Percentiles rank a stretch among this genome's conserved stretches.
phyloP scores from a whole-genome alignment of 768 basidiomycete species.

The Gymnopilus junonius region DNA sequence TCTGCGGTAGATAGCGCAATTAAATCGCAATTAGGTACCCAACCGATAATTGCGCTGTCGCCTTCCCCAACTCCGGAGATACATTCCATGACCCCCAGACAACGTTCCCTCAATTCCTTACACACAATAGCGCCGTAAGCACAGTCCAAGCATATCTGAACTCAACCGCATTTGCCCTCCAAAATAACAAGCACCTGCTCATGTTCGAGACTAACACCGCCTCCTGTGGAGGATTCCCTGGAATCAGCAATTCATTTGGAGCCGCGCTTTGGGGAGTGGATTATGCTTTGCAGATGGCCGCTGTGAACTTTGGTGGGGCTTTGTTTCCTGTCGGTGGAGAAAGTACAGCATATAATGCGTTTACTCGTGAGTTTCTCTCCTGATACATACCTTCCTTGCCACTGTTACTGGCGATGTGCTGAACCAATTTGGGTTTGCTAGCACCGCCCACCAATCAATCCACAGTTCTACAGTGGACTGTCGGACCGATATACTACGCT shows the following conservation, averaged over 20 bases:
- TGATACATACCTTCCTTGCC: not conserved
- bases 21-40: constrained; percentile 27
- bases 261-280: constrained; percentile 70
- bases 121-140: constrained; percentile 53
- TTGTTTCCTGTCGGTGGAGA: constrained; percentile 68
- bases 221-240: constrained; percentile 70
- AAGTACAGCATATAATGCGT: constrained; percentile 67
- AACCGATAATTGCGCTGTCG: constrained; percentile 60
- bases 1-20: not conserved
- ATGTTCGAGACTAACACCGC: constrained; percentile 78
- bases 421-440: not conserved
- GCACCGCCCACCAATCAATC: constrained; percentile 58
- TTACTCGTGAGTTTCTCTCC: constrained; percentile 20
- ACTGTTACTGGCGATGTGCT: not conserved
- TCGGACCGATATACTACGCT: constrained; percentile 76
- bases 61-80: constrained; percentile 42
- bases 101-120: constrained; percentile 59
- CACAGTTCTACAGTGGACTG: constrained; percentile 66
- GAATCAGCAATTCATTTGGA: constrained; percentile 63
- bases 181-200: constrained; percentile 49
- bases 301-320: constrained; percentile 55
- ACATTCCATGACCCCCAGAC: constrained; percentile 42
- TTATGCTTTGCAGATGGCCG: constrained; percentile 65
- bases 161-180: constrained; percentile 48
- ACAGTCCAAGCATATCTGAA: constrained; percentile 56